Percentiles rank a stretch among this genome's conserved stretches.
phyloP scores from a whole-genome alignment of 345 rosid species.

The Camelina neglecta region DNA sequence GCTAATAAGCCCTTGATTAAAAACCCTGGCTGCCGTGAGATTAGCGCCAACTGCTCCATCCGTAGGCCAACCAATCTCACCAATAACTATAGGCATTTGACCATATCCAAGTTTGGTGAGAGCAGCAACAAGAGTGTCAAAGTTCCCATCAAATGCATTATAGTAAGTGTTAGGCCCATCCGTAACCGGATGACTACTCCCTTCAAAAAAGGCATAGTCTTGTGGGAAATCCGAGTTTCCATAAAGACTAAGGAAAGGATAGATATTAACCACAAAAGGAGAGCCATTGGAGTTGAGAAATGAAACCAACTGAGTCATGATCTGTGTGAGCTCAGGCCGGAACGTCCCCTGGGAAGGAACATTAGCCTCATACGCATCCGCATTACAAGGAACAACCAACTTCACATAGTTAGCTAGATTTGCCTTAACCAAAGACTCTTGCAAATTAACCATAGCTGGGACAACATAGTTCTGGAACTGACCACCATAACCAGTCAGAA shows the following conservation, averaged over 20 bases:
- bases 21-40: slow-evolving; percentile 79
- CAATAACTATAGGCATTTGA: slow-evolving; percentile 90
- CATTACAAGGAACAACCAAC: slow-evolving; percentile 95
- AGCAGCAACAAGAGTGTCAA: slow-evolving; percentile 88
- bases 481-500: slow-evolving; percentile 70
- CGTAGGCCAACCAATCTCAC: slow-evolving; percentile 97
- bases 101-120: slow-evolving; percentile 81
- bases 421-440: slow-evolving; percentile 76
- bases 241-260: slow-evolving; percentile 95
- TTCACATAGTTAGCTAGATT: slow-evolving; percentile 85
- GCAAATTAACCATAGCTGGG: slow-evolving; percentile 83
- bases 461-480: slow-evolving; percentile 75
- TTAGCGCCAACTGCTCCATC: slow-evolving; percentile 88
- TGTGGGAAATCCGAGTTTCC: slow-evolving; percentile 91
- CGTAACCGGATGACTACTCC: slow-evolving; percentile 76
- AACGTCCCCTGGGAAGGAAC: slow-evolving; percentile 93
- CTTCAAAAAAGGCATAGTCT: slow-evolving; percentile 90
- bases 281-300: slow-evolving; percentile 89
- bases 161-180: slow-evolving; percentile 82
- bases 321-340: slow-evolving; percentile 82
- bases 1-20: slow-evolving; percentile 86
- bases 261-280: slow-evolving; percentile 89
- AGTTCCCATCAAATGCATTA: slow-evolving; percentile 95
- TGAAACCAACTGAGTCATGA: slow-evolving; percentile 78
- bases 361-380: slow-evolving; percentile 85